Evolutionary conservation across 305 asterid genomes (phyloP), one percentile per base, ranked within the genome.

Genomic region (Plantago coronopus): DNA sequence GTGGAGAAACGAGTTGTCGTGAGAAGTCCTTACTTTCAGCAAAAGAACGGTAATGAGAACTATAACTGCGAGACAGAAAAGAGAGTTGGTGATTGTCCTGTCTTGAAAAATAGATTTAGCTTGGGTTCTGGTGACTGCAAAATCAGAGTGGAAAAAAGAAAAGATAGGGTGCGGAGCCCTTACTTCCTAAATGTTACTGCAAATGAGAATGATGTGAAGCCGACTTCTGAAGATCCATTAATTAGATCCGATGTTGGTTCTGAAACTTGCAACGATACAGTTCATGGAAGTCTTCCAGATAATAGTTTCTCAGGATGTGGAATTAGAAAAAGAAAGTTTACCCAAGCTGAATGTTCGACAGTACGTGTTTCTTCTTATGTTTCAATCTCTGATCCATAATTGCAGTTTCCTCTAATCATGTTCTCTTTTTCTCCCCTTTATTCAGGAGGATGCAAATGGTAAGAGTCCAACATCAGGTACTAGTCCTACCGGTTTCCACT

Each of bases 271-370:
- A 73, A 70, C 45, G 40, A 47, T 53, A 59, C 44, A 47, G 51
- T 40, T 70, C 75, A 53, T 27, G 68, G 63, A 64, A 62, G 69
- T 54, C 63, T 71, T 38, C 62, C 74, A 40, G 49, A 55, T 51
- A 44, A 67, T 54, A 70, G 61, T 64, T 66, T 56, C 48, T 69
- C 62, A 16, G 79, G 76, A 65, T 48, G 71, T 66, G 50, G 69
- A 40, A 34, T 51, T 17, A 84, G 74, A 76, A 83, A 73, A 76
- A 81, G 93, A 72, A 88, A 77, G 74, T 69, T 68, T 40, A 57
- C 76, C 51, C 76, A 72, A 59, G 63, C 61, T 19, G 79, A 81
- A 38, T 38, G 54, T 62, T 72, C 73, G 63, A 67, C 42, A 18
- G 97, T 89, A 80, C 62, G 95, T 64, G 22, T 20, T 67, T 69